Evolutionary conservation across 371 early-diverging fungal genomes (phyloP).

Genomic region (Entomophthora muscae): DNA sequence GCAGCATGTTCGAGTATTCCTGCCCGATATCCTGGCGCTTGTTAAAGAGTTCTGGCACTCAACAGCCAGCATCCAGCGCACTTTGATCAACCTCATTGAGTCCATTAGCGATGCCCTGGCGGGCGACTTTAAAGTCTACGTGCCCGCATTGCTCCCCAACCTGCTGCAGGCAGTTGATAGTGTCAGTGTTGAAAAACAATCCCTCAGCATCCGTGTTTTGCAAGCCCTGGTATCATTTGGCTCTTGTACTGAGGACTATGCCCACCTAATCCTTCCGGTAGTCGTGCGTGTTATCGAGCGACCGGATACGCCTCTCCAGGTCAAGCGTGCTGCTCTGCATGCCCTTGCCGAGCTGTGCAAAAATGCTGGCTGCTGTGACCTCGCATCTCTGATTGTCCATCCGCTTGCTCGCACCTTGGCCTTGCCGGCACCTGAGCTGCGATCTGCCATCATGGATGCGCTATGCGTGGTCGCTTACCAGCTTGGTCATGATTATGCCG

Average conservation of each 20-base stretch:
- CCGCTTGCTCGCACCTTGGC: slow-evolving; percentile 67
- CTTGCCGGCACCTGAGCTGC: slow-evolving; percentile 29
- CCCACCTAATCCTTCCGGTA: slow-evolving; percentile 81
- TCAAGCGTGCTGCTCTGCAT: slow-evolving; percentile 57
- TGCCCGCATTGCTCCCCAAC: slow-evolving; percentile 41
- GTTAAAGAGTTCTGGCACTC: slow-evolving; percentile 68
- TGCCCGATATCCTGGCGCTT: slow-evolving; percentile 61
- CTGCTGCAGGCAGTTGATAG: slow-evolving; percentile 61
- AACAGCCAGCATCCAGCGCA: slow-evolving; percentile 50
- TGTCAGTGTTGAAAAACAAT: slow-evolving; percentile 50
- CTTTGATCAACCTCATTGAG: slow-evolving; percentile 66
- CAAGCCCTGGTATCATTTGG: slow-evolving; percentile 76
- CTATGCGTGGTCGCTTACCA: slow-evolving; percentile 72
- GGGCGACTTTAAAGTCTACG: slow-evolving; percentile 69
- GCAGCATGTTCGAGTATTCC: slow-evolving; percentile 70
- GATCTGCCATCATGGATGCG: slow-evolving; percentile 57
- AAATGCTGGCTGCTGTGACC: slow-evolving; percentile 72
- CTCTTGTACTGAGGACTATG: slow-evolving; percentile 78
- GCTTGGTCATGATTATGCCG: slow-evolving; percentile 68
- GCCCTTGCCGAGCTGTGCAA: slow-evolving; percentile 64
- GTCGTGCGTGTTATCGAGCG: slow-evolving; percentile 68
- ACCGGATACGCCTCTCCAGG: slow-evolving; percentile 32
- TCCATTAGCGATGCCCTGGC: slow-evolving; percentile 71
- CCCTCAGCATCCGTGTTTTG: slow-evolving; percentile 57
- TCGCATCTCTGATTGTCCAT: slow-evolving; percentile 80